These are phyloP conservation scores for Alnus rubra DNA, from an alignment of 306 rosid genomes.

Conservation along the genomic window DNA sequence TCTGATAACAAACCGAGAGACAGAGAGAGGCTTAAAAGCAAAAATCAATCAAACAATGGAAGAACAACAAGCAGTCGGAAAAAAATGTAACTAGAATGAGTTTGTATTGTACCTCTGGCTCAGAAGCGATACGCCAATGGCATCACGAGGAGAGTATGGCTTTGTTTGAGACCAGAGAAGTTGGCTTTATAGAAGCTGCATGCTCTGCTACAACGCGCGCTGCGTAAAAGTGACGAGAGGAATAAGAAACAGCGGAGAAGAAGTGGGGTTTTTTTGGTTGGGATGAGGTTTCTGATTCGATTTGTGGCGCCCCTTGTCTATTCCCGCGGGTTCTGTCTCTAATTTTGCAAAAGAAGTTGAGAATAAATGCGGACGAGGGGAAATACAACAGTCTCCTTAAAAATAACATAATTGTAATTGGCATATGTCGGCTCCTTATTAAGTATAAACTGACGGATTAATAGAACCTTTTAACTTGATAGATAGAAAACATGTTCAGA, in stretches of 20 bases:
- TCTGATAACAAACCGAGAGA: too few species aligned
- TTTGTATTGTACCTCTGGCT: background rate
- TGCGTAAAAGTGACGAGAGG: background rate
- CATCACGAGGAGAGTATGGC: background rate
- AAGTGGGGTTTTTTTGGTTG: background rate
- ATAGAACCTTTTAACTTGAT: too few species aligned
- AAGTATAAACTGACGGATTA: too few species aligned
- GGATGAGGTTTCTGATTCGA: background rate
- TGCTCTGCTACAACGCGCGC: too few species aligned
- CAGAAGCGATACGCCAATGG: conserved; percentile 4
- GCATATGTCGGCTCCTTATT: too few species aligned
- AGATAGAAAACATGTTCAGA: too few species aligned
- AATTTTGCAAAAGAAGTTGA: too few species aligned
- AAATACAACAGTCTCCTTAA: too few species aligned
- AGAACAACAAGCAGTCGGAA: background rate
- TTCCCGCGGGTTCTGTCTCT: background rate
- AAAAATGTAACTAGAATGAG: background rate
- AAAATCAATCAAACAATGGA: background rate
- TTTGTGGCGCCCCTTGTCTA: too few species aligned
- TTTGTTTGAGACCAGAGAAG: background rate
- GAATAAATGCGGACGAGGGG: too few species aligned
- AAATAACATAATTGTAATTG: too few species aligned
- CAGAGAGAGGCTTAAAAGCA: background rate
- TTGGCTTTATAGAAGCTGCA: background rate
- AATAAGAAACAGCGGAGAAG: background rate